Evolutionary conservation across 331 rosid genomes (phyloP).

Genomic region (Arachis monticola): DNA sequence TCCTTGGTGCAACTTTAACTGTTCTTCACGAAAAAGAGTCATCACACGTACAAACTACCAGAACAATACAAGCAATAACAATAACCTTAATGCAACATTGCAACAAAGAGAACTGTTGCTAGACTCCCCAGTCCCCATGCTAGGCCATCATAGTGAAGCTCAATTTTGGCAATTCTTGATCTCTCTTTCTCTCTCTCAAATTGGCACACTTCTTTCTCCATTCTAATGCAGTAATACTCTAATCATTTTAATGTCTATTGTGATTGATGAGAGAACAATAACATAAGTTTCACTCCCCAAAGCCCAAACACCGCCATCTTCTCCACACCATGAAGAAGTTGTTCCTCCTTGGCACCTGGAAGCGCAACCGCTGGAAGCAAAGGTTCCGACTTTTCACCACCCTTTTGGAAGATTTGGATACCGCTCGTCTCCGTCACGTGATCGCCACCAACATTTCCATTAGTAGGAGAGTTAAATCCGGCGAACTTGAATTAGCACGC

Average conservation of each 20-base stretch:
- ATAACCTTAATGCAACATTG: too few species aligned
- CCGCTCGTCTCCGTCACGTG: constrained; percentile 23
- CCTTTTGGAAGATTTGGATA: constrained; percentile 41
- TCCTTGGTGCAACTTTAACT: too few species aligned
- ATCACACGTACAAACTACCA: too few species aligned
- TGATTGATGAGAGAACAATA: neutral
- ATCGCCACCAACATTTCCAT: constrained; percentile 62
- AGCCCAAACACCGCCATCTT: neutral
- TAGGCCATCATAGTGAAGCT: too few species aligned
- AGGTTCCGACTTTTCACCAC: constrained; percentile 46
- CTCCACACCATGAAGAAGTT: constrained; percentile 15
- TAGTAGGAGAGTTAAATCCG: constrained; percentile 29
- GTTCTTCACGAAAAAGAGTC: too few species aligned
- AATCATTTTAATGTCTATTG: neutral
- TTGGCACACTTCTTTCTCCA: too few species aligned
- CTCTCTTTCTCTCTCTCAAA: too few species aligned
- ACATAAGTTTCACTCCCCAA: neutral
- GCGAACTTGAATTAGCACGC: constrained; percentile 61
- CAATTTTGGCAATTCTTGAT: too few species aligned
- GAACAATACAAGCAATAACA: too few species aligned
- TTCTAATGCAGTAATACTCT: too few species aligned
- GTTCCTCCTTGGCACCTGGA: constrained; percentile 44
- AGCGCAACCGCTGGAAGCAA: constrained; percentile 45
- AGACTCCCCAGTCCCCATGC: too few species aligned
- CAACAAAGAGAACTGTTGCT: too few species aligned